Base-by-base conservation (phyloP, 768 basidiomycete species). In the Amanita pallidorosea region DNA sequence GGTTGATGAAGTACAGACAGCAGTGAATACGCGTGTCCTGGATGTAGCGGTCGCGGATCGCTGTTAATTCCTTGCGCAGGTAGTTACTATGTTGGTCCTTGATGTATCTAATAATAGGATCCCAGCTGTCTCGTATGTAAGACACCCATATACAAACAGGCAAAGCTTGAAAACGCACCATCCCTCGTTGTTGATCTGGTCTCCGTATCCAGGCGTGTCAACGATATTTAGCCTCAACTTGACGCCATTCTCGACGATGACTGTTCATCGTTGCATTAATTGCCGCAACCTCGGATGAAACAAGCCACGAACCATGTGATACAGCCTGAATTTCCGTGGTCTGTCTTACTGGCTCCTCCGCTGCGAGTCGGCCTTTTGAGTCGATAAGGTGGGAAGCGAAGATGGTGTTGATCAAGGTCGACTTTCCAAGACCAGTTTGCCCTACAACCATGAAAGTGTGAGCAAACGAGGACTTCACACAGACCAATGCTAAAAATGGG, bases 41-140 rank as follows among this genome's bases (percentile, higher is more conserved):
- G 60, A 99, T 99, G 72, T 93, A 89, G 51, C 92, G 88, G 77
- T 98, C 95, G 55, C 96, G 88, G 87, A 92, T 92, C 2, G 96
- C 95, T 2, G 96, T 98, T 56, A 98, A 76, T 74, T 99, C 95
- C 71, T 99, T 98, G 69, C 96, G 89, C 49, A 99, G 80, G 70
- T 96, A 99, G 34, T 93, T 91, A 64, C 90, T 93, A 74, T 98
- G 95, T 65, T 98, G 95, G 76, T 98, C 95, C 73, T 94, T 92
- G 75, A 97, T 97, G 68, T 99, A 96, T 69, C 96, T 97, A 65
- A 98, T 78, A 61, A 99, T 98, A 38, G 95, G 89, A 62, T 99
- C 95, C 95, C 95, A 99, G 76, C 90, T 94, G 54, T n/a, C 18
- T 37, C 0, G 12, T 33, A 35, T 23, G 33, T 37, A 37, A 55